Percentiles rank a stretch among this genome's conserved stretches.
Evolutionary conservation across 306 rosid species (phyloP).

Genomic region (Spatholobus suberectus): DNA sequence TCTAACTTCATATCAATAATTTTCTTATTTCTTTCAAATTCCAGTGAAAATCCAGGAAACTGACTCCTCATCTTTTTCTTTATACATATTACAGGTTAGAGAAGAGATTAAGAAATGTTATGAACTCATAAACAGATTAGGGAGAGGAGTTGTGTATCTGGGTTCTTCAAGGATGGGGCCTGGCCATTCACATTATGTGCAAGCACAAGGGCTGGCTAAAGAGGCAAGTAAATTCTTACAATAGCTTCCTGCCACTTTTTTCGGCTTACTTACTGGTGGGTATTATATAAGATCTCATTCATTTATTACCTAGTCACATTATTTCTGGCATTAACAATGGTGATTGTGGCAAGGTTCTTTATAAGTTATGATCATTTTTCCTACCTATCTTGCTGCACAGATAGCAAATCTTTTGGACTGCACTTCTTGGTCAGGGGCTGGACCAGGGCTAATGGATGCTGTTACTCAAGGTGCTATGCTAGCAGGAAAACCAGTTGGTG

Average conservation of each 20-base stretch:
- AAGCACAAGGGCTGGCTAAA: conserved; percentile 68
- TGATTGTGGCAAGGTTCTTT: conserved; percentile 1
- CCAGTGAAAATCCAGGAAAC: conserved; percentile 19
- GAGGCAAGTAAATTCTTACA: conserved; percentile 63
- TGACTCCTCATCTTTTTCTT: neutral
- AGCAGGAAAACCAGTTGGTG: conserved; percentile 84
- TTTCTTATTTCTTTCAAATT: conserved; percentile 15
- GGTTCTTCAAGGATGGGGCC: conserved; percentile 93
- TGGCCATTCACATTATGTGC: conserved; percentile 71
- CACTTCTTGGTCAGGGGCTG: conserved; percentile 92
- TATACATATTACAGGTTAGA: conserved; percentile 64
- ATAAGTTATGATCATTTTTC: conserved; percentile 10
- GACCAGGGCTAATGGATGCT: conserved; percentile 98
- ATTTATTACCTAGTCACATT: neutral
- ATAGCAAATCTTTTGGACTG: conserved; percentile 82
- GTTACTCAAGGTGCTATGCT: conserved; percentile 81
- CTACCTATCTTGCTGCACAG: conserved; percentile 46
- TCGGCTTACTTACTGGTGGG: conserved; percentile 32
- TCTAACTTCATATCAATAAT: conserved; percentile 1
- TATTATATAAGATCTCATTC: conserved; percentile 3
- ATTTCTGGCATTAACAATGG: neutral
- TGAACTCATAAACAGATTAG: conserved; percentile 77
- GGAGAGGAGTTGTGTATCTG: conserved; percentile 86
- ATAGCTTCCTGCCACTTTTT: conserved; percentile 29
- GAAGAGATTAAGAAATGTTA: conserved; percentile 84